A percentile compares a stretch with the other conserved stretches of the same genome.
Evolutionary conservation across 305 asterid species (phyloP).

Genomic region (Fraxinus nigra): DNA sequence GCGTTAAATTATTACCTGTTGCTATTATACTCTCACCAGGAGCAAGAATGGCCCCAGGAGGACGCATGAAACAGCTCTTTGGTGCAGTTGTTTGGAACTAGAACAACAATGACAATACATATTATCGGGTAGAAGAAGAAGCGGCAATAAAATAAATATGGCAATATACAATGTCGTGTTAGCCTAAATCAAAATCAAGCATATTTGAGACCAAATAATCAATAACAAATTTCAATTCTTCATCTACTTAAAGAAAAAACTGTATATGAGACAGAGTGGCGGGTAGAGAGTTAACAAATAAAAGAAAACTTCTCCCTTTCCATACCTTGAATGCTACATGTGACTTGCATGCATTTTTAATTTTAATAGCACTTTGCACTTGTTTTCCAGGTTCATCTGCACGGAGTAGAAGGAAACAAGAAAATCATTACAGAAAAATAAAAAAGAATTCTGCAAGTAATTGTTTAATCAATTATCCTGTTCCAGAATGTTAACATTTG

Average conservation of each 20-base stretch:
- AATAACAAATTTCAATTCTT: conserved; percentile 7
- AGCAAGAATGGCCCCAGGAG: conserved; percentile 94
- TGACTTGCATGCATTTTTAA: conserved; percentile 89
- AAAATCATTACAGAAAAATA: background rate
- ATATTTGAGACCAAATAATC: background rate
- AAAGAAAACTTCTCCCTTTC: background rate
- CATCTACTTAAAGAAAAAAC: conserved; percentile 4
- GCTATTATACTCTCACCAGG: conserved; percentile 92
- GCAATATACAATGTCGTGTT: conserved; percentile 7
- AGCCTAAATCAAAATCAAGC: conserved; percentile 17
- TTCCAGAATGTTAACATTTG: background rate
- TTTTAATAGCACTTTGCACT: conserved; percentile 82
- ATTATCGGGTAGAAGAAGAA: conserved; percentile 19
- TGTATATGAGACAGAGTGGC: background rate
- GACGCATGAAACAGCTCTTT: conserved; percentile 97
- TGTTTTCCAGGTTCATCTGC: conserved; percentile 95
- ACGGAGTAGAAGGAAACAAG: conserved; percentile 14
- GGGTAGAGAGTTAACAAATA: conserved; percentile 4
- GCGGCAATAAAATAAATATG: background rate
- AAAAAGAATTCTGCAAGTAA: background rate
- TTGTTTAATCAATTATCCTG: background rate
- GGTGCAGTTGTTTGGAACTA: conserved; percentile 98
- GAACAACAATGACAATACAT: conserved; percentile 26
- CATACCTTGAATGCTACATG: conserved; percentile 85
- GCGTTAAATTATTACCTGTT: conserved; percentile 51